These are phyloP conservation scores for Lachnellula arida DNA, from an alignment of 2,329 filamentous ascomycete species.

Conservation along the genomic window DNA sequence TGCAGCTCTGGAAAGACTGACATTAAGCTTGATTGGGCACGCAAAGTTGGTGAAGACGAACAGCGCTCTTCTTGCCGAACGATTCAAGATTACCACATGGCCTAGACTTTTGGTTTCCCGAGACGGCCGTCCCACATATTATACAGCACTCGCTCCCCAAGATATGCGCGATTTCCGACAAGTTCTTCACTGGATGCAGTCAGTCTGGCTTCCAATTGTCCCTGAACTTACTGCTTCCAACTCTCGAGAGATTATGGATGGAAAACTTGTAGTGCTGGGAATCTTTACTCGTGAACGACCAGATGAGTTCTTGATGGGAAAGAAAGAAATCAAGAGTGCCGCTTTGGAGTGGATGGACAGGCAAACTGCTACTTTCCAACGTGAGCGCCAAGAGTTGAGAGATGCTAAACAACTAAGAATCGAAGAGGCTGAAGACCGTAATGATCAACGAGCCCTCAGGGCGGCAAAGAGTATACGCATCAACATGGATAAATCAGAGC, in stretches of 20 bases:
- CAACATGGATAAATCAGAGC: slow-evolving; percentile 80
- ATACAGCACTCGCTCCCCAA: slow-evolving; percentile 76
- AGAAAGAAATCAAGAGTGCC: slow-evolving; percentile 90
- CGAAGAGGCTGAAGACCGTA: slow-evolving; percentile 90
- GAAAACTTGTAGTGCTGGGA: slow-evolving; percentile 89
- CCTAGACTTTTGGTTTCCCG: slow-evolving; percentile 86
- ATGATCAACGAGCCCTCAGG: slow-evolving; percentile 80
- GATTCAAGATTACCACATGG: slow-evolving; percentile 96
- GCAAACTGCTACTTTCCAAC: slow-evolving; percentile 84
- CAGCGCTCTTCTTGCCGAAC: slow-evolving; percentile 66
- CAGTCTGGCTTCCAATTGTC: slow-evolving; percentile 92
- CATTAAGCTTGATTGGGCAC: slow-evolving; percentile 83
- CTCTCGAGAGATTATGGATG: slow-evolving; percentile 90
- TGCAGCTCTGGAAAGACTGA: slow-evolving; percentile 76
- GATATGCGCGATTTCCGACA: slow-evolving; percentile 86
- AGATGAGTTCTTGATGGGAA: slow-evolving; percentile 72
- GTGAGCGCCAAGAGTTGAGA: slow-evolving; percentile 87
- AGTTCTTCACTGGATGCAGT: slow-evolving; percentile 89
- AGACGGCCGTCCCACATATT: slow-evolving; percentile 87
- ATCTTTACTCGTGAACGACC: slow-evolving; percentile 76
- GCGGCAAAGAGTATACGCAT: slow-evolving; percentile 88
- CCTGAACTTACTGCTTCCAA: slow-evolving; percentile 90
- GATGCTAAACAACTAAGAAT: slow-evolving; percentile 94
- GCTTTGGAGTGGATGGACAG: slow-evolving; percentile 98
- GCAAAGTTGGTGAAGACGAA: slow-evolving; percentile 90